Evolutionary conservation across 2,329 filamentous ascomycete species (phyloP).

Genomic region (Colletotrichum plurivorum): DNA sequence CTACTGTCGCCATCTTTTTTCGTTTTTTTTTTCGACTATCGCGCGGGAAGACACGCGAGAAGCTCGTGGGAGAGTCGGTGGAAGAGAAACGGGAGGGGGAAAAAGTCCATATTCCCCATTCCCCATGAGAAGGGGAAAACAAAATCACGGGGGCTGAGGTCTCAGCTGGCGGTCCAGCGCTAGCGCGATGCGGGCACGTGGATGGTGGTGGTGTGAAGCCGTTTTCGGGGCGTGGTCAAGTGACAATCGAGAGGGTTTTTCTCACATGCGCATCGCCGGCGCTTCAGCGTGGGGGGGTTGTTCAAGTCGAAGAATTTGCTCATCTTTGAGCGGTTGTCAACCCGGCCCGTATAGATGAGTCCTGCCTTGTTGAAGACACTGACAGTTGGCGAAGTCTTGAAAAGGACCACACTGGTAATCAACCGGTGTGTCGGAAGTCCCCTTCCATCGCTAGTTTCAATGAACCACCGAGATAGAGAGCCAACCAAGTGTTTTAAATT

Average conservation of each 20-base stretch:
- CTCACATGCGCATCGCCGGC: background rate
- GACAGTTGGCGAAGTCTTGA: too few species aligned
- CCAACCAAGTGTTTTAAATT: too few species aligned
- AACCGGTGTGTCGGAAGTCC: too few species aligned
- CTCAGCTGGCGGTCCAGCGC: conserved; percentile 13
- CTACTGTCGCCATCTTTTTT: conserved; percentile 17
- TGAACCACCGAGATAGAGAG: too few species aligned
- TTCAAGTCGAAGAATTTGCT: too few species aligned
- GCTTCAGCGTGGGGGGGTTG: too few species aligned
- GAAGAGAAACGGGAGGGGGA: background rate
- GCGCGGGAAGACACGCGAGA: background rate
- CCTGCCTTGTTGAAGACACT: too few species aligned
- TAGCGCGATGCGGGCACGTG: conserved; percentile 29
- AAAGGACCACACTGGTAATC: too few species aligned
- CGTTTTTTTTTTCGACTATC: background rate
- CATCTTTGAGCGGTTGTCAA: too few species aligned
- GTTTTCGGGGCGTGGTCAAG: conserved; percentile 21
- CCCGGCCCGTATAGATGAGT: too few species aligned
- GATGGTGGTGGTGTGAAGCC: conserved; percentile 14
- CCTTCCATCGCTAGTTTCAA: too few species aligned
- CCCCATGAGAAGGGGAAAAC: background rate
- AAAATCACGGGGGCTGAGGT: conserved; percentile 23
- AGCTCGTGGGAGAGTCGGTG: background rate
- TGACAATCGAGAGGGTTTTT: conserved; percentile 11
- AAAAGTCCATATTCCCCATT: too few species aligned